Evolutionary conservation across 345 rosid genomes (phyloP).

Genomic region (Kandelia obovata): DNA sequence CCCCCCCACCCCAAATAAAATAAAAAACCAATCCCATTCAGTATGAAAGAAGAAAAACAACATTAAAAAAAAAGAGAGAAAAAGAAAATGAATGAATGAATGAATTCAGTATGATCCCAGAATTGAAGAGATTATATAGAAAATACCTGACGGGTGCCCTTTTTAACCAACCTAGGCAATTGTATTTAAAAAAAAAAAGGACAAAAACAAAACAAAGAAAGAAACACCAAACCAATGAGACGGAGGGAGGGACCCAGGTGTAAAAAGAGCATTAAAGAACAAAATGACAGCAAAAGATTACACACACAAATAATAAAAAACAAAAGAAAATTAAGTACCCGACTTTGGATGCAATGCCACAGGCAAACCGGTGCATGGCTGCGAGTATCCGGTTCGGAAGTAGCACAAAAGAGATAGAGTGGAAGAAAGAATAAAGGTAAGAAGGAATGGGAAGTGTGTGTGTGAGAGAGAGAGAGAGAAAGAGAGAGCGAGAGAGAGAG

Average conservation of each 20-base stretch:
- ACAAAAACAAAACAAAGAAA: neutral
- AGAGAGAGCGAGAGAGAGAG: neutral
- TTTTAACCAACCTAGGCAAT: slow-evolving; percentile 14
- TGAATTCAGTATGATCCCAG: too few relatives aligned
- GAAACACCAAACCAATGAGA: neutral
- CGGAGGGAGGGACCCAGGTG: neutral
- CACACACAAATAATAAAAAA: neutral
- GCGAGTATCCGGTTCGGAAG: neutral
- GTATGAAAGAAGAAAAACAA: neutral
- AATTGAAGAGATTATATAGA: neutral
- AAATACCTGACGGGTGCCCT: slow-evolving; percentile 18
- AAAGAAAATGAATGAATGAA: neutral
- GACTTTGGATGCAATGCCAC: slow-evolving; percentile 24
- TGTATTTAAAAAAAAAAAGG: neutral
- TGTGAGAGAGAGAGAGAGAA: neutral
- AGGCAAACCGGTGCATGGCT: slow-evolving; percentile 22
- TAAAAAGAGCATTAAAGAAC: too few relatives aligned
- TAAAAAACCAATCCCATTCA: neutral
- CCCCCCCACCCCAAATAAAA: neutral
- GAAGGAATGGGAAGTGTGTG: too few relatives aligned
- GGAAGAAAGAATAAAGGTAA: too few relatives aligned
- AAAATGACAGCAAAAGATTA: neutral
- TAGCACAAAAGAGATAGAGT: neutral
- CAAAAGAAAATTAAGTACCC: neutral
- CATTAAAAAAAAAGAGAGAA: neutral